Base-by-base conservation (phyloP, 2,329 filamentous ascomycete species). In the Penicillium sp. region DNA sequence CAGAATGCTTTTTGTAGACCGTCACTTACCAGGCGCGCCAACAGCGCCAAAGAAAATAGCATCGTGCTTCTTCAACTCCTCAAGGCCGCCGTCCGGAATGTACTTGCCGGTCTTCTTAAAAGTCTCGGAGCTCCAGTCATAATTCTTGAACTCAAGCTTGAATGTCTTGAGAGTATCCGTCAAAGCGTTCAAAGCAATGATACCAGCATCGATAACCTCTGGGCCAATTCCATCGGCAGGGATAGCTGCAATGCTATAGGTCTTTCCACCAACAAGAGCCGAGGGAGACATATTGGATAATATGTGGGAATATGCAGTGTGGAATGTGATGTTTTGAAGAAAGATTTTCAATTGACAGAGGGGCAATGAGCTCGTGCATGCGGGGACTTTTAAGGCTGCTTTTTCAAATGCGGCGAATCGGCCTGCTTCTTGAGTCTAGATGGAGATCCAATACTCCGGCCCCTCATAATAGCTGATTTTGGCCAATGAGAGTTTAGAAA, bases 41-140 rank as follows among this genome's bases (percentile, higher is more conserved):
- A 88, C 86, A 6, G 86, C 84, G 12, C 86, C 86, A 55, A 89
- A 88, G 37, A 87, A 79, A 48, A 88, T 86, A 2, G 86, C 85
- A 63, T 89, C 82, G 58, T 86, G 84, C 47, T 75, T 76, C 56
- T 76, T 76, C 18, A 89, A 71, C 6, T 75, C 75, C 7, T 84
- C 80, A 1, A 86, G 72, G 1, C 82, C 84, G 26, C 80, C 83
- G 18, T 83, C 79, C 0, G 84, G 83, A 7, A 87, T 85, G 62
- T 87, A 89, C 58, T 82, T 79, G 1, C 86, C 86, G 0, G 80
- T 85, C 64, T 80, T 79, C 66, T 86, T 86, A 70, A 86, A 89
- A 0, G 79, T 84, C 13, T 85, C 82, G 0, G 84, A 87, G 58
- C 81, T 84, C 86, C 85, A 89, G 66, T 87, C 84, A 60, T 82